Percentiles rank a stretch among this genome's conserved stretches.
These are phyloP conservation scores for Pyrenopolyporus hunteri DNA, from an alignment of 495 filamentous ascomycete genomes.

Conservation along the genomic window DNA sequence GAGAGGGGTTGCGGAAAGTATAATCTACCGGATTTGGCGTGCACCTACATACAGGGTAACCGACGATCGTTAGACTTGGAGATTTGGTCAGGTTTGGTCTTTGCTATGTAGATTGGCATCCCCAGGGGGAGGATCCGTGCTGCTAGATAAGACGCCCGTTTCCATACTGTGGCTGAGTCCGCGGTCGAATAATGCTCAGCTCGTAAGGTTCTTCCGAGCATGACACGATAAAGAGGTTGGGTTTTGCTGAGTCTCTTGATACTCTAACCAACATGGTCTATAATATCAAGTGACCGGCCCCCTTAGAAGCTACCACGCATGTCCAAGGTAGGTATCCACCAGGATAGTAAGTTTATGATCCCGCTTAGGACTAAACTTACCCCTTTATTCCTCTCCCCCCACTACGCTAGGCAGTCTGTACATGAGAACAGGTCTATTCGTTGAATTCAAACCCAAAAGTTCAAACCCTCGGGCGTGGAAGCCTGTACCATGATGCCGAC, in stretches of 20 bases:
- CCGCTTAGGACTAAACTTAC: background rate
- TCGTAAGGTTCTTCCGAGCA: background rate
- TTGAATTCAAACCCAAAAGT: constrained; percentile 8
- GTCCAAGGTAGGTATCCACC: no score
- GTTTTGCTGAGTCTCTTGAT: no score
- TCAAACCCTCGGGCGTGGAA: background rate
- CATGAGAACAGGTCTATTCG: background rate
- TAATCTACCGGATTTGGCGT: constrained; percentile 6
- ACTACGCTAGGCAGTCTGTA: background rate
- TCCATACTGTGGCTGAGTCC: background rate
- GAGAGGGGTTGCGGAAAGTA: constrained; percentile 9
- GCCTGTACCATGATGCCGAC: background rate
- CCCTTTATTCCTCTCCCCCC: background rate
- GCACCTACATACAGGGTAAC: constrained; percentile 5
- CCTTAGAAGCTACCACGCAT: no score
- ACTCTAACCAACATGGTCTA: no score
- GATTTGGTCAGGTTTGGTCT: constrained; percentile 1
- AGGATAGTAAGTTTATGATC: background rate
- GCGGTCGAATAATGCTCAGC: background rate
- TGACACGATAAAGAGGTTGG: background rate
- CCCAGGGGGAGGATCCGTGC: background rate
- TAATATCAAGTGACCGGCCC: no score
- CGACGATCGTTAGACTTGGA: constrained; percentile 6
- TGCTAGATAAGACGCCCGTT: background rate
- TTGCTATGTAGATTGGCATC: constrained; percentile 3